A percentile compares a stretch with the other conserved stretches of the same genome.
phyloP scores from a whole-genome alignment of 2,329 filamentous ascomycete species.

The Hymenoscyphus salicellus region DNA sequence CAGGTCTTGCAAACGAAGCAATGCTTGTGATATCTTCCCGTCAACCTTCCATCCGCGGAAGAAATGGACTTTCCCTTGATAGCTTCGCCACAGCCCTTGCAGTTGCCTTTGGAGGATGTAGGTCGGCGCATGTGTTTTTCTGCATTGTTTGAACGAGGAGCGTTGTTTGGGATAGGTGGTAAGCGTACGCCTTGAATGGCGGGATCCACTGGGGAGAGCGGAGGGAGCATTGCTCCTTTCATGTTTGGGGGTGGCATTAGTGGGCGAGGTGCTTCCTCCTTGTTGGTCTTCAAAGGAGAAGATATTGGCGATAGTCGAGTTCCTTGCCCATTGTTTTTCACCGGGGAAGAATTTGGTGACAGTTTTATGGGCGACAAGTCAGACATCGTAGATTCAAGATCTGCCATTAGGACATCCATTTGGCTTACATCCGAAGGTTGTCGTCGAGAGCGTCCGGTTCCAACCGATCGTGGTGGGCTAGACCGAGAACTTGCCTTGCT shows the following conservation, averaged over 20 bases:
- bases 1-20: conserved; percentile 93
- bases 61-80: conserved; percentile 93
- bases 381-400: conserved; percentile 53
- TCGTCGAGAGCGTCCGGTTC: conserved; percentile 34
- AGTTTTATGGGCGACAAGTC: conserved; percentile 37
- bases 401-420: conserved; percentile 54
- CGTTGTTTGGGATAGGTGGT: conserved; percentile 32
- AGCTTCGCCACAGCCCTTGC: conserved; percentile 73
- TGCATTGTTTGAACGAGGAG: conserved; percentile 13
- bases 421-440: conserved; percentile 40
- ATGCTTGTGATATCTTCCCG: conserved; percentile 88
- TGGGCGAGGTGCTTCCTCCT: neutral
- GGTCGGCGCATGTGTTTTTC: conserved; percentile 20
- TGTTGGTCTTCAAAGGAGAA: neutral
- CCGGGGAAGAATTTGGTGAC: conserved; percentile 19
- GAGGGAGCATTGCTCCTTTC: neutral
- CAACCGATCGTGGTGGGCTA: conserved; percentile 49
- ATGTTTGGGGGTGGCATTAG: neutral
- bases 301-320: neutral
- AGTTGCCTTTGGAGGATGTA: conserved; percentile 54
- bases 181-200: conserved; percentile 42
- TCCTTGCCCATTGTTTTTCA: neutral
- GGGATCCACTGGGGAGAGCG: conserved; percentile 46
- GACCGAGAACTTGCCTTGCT: conserved; percentile 62
- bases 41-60: conserved; percentile 86